These are phyloP conservation scores for Fusarium sp. DNA, from an alignment of 2,329 filamentous ascomycete genomes.

Conservation along the genomic window DNA sequence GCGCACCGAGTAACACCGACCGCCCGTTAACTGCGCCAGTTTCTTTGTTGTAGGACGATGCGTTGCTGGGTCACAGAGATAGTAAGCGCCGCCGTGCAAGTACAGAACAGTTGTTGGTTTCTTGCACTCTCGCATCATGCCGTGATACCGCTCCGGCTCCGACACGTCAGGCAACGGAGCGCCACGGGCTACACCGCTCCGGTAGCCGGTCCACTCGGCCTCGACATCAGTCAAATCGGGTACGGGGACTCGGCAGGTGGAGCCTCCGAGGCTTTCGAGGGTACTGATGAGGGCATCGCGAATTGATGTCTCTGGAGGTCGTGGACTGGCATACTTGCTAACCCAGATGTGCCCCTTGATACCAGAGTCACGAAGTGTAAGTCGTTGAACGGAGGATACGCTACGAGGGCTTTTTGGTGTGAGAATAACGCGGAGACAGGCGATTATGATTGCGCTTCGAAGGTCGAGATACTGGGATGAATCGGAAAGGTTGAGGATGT, in stretches of 20 bases:
- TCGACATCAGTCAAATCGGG: conserved; percentile 69
- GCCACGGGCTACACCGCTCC: conserved; percentile 62
- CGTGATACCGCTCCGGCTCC: conserved; percentile 72
- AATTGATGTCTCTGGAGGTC: conserved; percentile 66
- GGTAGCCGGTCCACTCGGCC: conserved; percentile 81
- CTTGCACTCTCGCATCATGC: conserved; percentile 75
- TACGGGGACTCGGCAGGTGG: conserved; percentile 43
- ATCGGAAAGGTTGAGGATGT: conserved; percentile 75
- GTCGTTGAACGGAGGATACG: conserved; percentile 71
- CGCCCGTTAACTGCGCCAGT: conserved; percentile 73
- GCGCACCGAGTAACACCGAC: conserved; percentile 76
- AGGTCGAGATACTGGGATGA: conserved; percentile 83
- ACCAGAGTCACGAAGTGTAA: conserved; percentile 70
- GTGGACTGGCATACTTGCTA: conserved; percentile 72
- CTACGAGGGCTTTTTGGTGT: conserved; percentile 57
- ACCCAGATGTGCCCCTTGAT: conserved; percentile 88
- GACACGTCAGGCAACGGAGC: conserved; percentile 65
- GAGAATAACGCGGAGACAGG: conserved; percentile 76
- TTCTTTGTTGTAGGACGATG: conserved; percentile 69
- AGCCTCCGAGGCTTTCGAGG: conserved; percentile 53
- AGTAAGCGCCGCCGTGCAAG: conserved; percentile 82
- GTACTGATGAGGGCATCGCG: conserved; percentile 68
- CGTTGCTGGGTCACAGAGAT: conserved; percentile 74
- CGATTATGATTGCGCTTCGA: conserved; percentile 76
- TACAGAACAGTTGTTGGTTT: conserved; percentile 74